Conservation (phyloP, 75 land plant species). For the Larix kaempferi region DNA sequence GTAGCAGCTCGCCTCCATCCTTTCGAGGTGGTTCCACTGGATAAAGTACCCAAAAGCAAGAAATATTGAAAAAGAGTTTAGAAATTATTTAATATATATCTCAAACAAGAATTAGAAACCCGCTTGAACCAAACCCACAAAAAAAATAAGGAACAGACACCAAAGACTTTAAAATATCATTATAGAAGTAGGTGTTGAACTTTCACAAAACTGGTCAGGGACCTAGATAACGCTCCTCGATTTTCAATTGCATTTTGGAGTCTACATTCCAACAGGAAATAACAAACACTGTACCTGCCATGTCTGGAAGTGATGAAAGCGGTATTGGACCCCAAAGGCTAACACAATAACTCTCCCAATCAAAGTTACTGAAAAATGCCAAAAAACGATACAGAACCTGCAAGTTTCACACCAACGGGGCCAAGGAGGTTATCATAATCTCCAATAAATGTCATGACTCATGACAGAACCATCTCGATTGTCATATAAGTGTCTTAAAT, state of each 20-base stretch:
- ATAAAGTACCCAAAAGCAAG: constrained; percentile 3
- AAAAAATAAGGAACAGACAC: neutral
- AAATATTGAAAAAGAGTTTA: neutral
- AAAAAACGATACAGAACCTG: constrained; percentile 94
- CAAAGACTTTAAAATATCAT: neutral
- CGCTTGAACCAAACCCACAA: neutral
- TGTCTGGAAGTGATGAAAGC: constrained; percentile 73
- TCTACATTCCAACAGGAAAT: neutral
- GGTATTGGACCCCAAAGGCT: constrained; percentile 98
- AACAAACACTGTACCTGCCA: constrained; percentile 42
- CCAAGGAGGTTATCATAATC: neutral
- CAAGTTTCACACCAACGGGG: neutral
- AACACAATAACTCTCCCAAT: constrained; percentile 95
- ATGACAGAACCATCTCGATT: neutral
- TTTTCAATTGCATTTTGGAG: too few relatives aligned
- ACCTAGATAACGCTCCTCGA: too few relatives aligned
- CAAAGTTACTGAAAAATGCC: constrained; percentile 95
- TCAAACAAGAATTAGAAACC: neutral
- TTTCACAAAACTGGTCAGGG: too few relatives aligned
- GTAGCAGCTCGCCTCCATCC: constrained; percentile 69
- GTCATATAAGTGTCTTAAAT: neutral
- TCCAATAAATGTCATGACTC: neutral
- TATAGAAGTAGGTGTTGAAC: neutral
- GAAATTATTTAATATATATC: neutral
- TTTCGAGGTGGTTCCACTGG: constrained; percentile 84